Evolutionary conservation across 176 grass and related monocot species (phyloP).

Genomic region (Oropetium thomaeum): DNA sequence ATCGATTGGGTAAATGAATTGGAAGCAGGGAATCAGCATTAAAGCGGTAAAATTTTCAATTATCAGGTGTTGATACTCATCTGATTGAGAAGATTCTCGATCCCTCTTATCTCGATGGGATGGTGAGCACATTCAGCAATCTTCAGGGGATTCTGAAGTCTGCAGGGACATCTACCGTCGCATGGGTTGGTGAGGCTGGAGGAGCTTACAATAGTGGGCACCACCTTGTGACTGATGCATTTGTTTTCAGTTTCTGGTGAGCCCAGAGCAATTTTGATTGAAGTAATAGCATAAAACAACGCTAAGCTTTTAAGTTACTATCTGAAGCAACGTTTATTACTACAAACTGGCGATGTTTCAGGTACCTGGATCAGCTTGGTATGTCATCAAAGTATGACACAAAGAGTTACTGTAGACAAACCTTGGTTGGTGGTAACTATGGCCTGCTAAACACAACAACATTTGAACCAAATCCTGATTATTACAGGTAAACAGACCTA

Average conservation of each 20-base stretch:
- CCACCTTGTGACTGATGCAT: slow-evolving; percentile 79
- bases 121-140: slow-evolving; percentile 45
- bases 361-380: slow-evolving; percentile 81
- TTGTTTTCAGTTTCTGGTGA: slow-evolving; percentile 91
- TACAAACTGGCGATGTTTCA: slow-evolving; percentile 18
- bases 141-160: slow-evolving; percentile 52
- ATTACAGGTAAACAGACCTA: slow-evolving; percentile 57
- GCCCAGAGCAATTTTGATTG: background rate
- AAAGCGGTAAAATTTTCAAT: background rate
- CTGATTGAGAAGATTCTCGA: slow-evolving; percentile 69
- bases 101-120: slow-evolving; percentile 62
- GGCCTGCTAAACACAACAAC: slow-evolving; percentile 76
- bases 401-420: slow-evolving; percentile 76
- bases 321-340: background rate
- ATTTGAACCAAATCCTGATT: slow-evolving; percentile 85
- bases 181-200: slow-evolving; percentile 83
- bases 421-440: slow-evolving; percentile 74
- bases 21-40: background rate
- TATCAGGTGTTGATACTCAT: slow-evolving; percentile 59
- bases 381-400: slow-evolving; percentile 77
- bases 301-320: background rate
- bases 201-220: slow-evolving; percentile 89
- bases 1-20: background rate
- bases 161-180: slow-evolving; percentile 38
- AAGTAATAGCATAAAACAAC: background rate